Percentiles rank a stretch among this genome's conserved stretches.
phyloP scores from a whole-genome alignment of 2,329 filamentous ascomycete species.

The Podosphaera xanthii region DNA sequence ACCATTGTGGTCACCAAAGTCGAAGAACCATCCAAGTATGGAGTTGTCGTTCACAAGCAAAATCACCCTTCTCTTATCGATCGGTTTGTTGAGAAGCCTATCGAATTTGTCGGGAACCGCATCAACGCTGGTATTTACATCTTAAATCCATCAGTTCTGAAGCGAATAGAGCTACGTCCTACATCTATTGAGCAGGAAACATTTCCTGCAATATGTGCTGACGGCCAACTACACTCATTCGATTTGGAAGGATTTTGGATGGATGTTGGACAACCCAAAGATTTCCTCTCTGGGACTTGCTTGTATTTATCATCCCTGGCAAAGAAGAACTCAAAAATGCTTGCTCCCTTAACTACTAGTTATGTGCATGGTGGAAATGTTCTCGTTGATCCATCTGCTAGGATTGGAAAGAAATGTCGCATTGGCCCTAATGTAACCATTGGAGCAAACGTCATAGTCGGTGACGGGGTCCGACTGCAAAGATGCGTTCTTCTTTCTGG shows the following conservation, averaged over 20 bases:
- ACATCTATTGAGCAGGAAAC: conserved; percentile 98
- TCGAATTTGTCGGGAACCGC: conserved; percentile 94
- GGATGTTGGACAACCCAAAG: conserved; percentile 96
- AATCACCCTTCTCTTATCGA: conserved; percentile 81
- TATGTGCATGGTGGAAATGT: conserved; percentile 90
- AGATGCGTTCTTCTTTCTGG: conserved; percentile 73
- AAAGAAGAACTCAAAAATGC: conserved; percentile 71
- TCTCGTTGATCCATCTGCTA: conserved; percentile 77
- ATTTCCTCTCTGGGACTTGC: conserved; percentile 90
- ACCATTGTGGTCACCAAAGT: conserved; percentile 98
- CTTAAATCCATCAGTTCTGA: conserved; percentile 73
- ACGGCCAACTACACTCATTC: conserved; percentile 83
- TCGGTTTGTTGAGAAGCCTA: conserved; percentile 97
- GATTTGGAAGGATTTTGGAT: conserved; percentile 98
- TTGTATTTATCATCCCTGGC: conserved; percentile 83
- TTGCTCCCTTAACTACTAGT: conserved; percentile 48
- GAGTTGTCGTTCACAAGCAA: conserved; percentile 93
- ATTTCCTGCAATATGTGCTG: conserved; percentile 79
- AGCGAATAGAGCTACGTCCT: conserved; percentile 82
- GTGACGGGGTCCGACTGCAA: conserved; percentile 84
- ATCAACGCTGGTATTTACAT: conserved; percentile 99
- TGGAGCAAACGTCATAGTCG: conserved; percentile 75
- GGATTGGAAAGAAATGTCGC: conserved; percentile 95
- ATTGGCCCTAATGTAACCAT: conserved; percentile 96
- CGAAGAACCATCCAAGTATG: conserved; percentile 96